Evolutionary conservation across 2,329 filamentous ascomycete species (phyloP), one percentile per base, ranked within the genome.

Genomic region (Aureobasidium mangrovei): DNA sequence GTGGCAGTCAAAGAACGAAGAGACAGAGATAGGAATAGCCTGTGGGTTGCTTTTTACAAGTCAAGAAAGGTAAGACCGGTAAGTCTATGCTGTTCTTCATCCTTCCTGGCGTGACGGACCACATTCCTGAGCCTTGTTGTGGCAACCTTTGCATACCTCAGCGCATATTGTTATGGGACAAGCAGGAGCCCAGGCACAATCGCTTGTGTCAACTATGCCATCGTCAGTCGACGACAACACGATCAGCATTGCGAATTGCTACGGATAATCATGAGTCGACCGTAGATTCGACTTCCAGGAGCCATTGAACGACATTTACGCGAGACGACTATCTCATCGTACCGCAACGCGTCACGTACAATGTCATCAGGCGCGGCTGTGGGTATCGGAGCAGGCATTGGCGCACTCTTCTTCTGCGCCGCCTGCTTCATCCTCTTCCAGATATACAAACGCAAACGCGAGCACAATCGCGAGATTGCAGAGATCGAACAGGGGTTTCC

Each of bases 301-400:
- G 28, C n/a, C 8, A n/a, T 24, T 6, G 6, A 40, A 36, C 1
- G 7, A 31, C 18, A 18, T 18, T 18, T 3, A 9, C 12, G 31
- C 7, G 7, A 40, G 6, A 40, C n/a, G 24, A 54, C 27, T 5
- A 32, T 9, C 46, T 10, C 12, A 31, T 18, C 18, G 18, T 7
- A 28, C 7, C 10, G 27, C 27, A 48, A 32, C 40, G 38, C 32
- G 41, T 49, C 28, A 56, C 24, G n/a, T 32, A 42, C 8, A 24
- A 49, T 56, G 33, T 35, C 35, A 4, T 42, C 43, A 2, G 32
- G 33, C 28, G 47, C 47, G 4, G 29, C 45, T 27, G 46, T 65
- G 6, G 63, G 60, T 7, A 58, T 66, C 7, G 66, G 65, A 27
- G 43, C 63, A 7, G 64, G 62, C 2, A 54, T 66, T 10, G 65